phyloP scores from a whole-genome alignment of 108 stramenopile genomes.

The Chaetoceros tenuissimus region DNA sequence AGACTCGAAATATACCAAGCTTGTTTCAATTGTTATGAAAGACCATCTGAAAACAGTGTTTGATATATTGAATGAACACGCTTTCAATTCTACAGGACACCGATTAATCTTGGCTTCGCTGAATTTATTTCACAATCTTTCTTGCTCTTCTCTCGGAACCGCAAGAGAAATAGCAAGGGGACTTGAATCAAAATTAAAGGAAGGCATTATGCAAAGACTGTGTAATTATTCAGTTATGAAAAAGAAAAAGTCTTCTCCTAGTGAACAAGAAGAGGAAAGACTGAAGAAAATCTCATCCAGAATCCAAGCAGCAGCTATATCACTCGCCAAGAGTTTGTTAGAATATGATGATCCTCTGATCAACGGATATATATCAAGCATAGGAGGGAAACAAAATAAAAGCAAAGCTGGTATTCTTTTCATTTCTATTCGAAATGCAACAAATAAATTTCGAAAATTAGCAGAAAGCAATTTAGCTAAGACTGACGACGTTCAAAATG shows the following conservation, averaged over 20 bases:
- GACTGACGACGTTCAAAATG: too few species aligned
- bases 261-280: neutral
- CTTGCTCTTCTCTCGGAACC: constrained; percentile 14
- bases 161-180: constrained; percentile 45
- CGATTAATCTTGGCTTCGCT: constrained; percentile 14
- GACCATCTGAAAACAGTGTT: constrained; percentile 40
- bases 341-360: constrained; percentile 23
- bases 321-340: constrained; percentile 16
- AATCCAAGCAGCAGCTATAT: constrained; percentile 9
- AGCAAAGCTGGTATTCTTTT: constrained; percentile 35
- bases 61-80: constrained; percentile 26
- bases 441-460: too few species aligned
- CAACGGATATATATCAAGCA: constrained; percentile 20
- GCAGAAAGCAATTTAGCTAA: too few species aligned
- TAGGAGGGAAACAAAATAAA: constrained; percentile 38
- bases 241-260: neutral
- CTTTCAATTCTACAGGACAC: constrained; percentile 28
- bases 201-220: constrained; percentile 21
- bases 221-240: neutral
- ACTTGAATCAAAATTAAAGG: constrained; percentile 20
- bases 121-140: constrained; percentile 17
- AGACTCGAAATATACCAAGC: constrained; percentile 14
- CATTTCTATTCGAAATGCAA: constrained; percentile 32
- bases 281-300: constrained; percentile 8
- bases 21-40: constrained; percentile 45